Base-by-base conservation (phyloP, 345 rosid species). In the Syzygium aromaticum region DNA sequence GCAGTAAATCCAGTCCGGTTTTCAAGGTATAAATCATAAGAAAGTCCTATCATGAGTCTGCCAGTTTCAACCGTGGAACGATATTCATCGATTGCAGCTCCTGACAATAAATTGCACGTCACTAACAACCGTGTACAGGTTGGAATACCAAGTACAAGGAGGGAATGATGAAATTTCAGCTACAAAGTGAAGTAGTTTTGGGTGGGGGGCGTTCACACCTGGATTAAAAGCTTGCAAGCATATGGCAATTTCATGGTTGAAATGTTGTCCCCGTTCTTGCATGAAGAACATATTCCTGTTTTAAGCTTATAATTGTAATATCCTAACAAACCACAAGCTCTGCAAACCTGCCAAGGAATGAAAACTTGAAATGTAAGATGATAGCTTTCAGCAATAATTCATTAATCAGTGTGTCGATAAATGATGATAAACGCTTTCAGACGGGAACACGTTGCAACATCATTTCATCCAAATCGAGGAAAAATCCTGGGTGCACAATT, bases 191-290 rank as follows among this genome's bases (percentile, higher is more conserved):
- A 38, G 82, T 73, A 73, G 82, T 73, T 73, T 38, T 38, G 49
- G 82, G 82, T 73, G 82, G 49, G 15, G 11, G 23, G 82, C 19
- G 2, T 73, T 38, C 25, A 38, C 89, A 97, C 98, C 98, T 96
- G 99, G 84, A 95, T 87, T 83, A 97, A 91, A 88, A 97, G 99
- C 93, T 96, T 97, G 99, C 99, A 95, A 3, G 99, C 99, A 84
- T 96, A 96, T 9, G 99, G 98, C 43, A 97, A 92, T 88, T 94
- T 95, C 98, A 95, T 92, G 12, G 95, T 95, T 38, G 99, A 93
- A 88, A 97, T 91, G 78, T 94, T 92, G 73, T 95, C 95, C 19
- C 99, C 99, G 51, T 89, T 94, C 92, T 94, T 95, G 91, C 99
- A 96, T 8, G 93, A 90, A 59, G 98, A 90, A 91, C 99, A 97